phyloP scores from a whole-genome alignment of 2,329 filamentous ascomycete species.

The Aspergillus pseudotamarii region DNA sequence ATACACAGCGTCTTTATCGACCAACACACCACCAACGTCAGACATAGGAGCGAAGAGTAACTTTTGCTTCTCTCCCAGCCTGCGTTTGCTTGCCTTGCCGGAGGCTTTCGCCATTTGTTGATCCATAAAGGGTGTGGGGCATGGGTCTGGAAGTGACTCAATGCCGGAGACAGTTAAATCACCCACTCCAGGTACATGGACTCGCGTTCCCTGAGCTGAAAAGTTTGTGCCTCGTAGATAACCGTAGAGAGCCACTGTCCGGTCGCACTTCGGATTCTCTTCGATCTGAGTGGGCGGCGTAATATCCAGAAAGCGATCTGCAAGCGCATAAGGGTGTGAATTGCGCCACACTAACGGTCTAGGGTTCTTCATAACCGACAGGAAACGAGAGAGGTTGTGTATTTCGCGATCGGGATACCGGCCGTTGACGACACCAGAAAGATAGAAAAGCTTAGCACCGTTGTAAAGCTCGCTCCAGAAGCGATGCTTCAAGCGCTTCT shows the following conservation, averaged over 20 bases:
- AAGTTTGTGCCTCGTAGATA: conserved; percentile 97
- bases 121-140: conserved; percentile 89
- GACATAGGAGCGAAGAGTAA: conserved; percentile 97
- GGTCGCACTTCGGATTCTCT: conserved; percentile 83
- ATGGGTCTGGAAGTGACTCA: conserved; percentile 88
- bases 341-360: conserved; percentile 96
- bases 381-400: conserved; percentile 90
- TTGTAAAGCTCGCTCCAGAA: conserved; percentile 98
- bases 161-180: conserved; percentile 83
- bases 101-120: conserved; percentile 81
- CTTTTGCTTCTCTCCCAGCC: conserved; percentile 95
- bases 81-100: conserved; percentile 77
- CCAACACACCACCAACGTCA: conserved; percentile 91
- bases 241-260: conserved; percentile 86
- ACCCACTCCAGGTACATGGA: conserved; percentile 90
- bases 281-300: conserved; percentile 93
- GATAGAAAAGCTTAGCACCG: conserved; percentile 94
- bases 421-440: conserved; percentile 95
- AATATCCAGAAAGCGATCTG: conserved; percentile 92
- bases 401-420: conserved; percentile 95
- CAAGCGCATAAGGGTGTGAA: conserved; percentile 88
- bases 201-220: conserved; percentile 76
- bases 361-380: conserved; percentile 99
- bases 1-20: conserved; percentile 96
- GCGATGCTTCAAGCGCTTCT: conserved; percentile 93